Conservation (phyloP, 176 grass and related monocot species). For the Cocos nucifera region DNA sequence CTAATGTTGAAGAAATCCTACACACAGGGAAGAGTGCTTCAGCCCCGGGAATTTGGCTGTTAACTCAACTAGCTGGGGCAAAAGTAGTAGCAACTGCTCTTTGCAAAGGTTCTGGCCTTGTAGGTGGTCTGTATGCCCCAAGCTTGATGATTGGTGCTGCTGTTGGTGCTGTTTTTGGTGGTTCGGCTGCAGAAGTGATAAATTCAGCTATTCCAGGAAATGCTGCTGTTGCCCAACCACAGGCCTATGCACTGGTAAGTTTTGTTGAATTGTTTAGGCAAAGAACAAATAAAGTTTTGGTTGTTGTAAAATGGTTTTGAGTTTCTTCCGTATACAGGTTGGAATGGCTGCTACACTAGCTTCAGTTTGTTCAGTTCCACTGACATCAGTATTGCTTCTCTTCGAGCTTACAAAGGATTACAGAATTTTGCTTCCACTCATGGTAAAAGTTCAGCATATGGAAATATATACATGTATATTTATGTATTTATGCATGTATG, state of each 20-base stretch:
- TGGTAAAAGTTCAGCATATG: slow-evolving; percentile 35
- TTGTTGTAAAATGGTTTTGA: slow-evolving; percentile 2
- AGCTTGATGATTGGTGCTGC: slow-evolving; percentile 99
- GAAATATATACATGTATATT: too few relatives aligned
- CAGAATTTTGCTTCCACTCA: slow-evolving; percentile 90
- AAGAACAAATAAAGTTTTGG: slow-evolving; percentile 1
- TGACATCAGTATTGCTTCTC: slow-evolving; percentile 89
- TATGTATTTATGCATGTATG: too few relatives aligned
- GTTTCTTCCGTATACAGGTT: slow-evolving; percentile 40
- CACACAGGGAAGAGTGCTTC: slow-evolving; percentile 97
- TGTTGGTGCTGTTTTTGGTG: slow-evolving; percentile 95
- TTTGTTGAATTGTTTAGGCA: slow-evolving; percentile 1
- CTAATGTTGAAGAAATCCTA: slow-evolving; percentile 93
- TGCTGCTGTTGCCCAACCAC: slow-evolving; percentile 88
- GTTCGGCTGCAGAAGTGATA: slow-evolving; percentile 83
- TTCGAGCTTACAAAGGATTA: slow-evolving; percentile 99
- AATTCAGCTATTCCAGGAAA: slow-evolving; percentile 88
- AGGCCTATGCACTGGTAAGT: slow-evolving; percentile 95
- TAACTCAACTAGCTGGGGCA: slow-evolving; percentile 78
- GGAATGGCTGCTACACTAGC: slow-evolving; percentile 97
- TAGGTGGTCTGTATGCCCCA: slow-evolving; percentile 95
- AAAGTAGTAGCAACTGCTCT: slow-evolving; percentile 98
- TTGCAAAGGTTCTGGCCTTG: slow-evolving; percentile 97
- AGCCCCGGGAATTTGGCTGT: slow-evolving; percentile 92
- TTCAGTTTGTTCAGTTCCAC: slow-evolving; percentile 86